Evolutionary conservation across 495 filamentous ascomycete species (phyloP), one percentile per base, ranked within the genome.

Genomic region (Penicillium tannophilum): DNA sequence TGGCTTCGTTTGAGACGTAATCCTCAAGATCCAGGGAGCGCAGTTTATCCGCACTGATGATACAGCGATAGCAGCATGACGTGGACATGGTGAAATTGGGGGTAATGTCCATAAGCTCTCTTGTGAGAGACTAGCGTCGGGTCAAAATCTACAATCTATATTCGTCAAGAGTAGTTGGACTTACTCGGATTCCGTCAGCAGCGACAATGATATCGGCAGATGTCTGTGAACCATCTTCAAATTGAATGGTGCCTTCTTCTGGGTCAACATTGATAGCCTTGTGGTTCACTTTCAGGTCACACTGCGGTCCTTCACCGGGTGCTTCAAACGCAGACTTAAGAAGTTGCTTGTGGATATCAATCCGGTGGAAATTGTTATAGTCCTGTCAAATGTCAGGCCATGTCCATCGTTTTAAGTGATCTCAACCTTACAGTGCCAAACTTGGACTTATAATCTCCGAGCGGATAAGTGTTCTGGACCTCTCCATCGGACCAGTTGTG

Each of bases 321-420:
- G 10, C 59, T 20, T 67, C 62, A 31, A 67, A 63, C 8, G 70
- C 65, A 1, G 65, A 67, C 23, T 70, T 62, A 28, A 71, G 56
- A 1, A 72, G 59, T 39, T 67, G 39, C 23, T 62, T 59, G 62
- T 72, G 68, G 41, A 72, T 72, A 33, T 71, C 65, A 16, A 69
- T 67, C 3, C 65, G 70, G 39, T 72, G 63, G 56, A 72, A 72
- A 44, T 71, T 72, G 58, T 71, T 64, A 44, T 72, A 70, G 9
- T 64, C 67, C 66, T 72, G 46, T 23, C 39, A 7, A 11, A 16
- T 17, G 3, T 24, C 4, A 24, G 45, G 16, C 31, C 7, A 19
- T 42, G 7, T 12, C 12, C 19, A 23, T 19, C 5, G 11, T n/a
- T 33, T 4, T 2, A 17, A 7, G 1, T 46, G 24, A 17, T 45